Percentiles rank a stretch among this genome's conserved stretches.
These are phyloP conservation scores for Backusella australiensis DNA, from an alignment of 192 early-diverging fungal genomes.

Conservation along the genomic window DNA sequence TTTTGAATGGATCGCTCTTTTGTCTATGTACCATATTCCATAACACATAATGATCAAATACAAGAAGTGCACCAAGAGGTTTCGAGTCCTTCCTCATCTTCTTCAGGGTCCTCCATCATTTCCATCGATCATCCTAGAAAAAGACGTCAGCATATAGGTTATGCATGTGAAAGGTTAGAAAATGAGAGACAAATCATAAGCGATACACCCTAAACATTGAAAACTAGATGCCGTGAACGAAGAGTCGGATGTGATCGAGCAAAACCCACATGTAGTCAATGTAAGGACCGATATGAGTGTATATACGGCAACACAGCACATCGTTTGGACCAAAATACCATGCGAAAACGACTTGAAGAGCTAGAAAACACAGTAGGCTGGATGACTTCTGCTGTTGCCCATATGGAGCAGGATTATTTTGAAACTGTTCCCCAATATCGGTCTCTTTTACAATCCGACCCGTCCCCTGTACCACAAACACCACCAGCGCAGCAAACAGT, in stretches of 20 bases:
- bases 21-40: slow-evolving; percentile 9
- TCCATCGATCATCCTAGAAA: not conserved
- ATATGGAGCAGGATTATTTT: not conserved
- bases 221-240: slow-evolving; percentile 17
- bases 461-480: not conserved
- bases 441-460: not conserved
- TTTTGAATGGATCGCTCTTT: not conserved
- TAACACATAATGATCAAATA: not conserved
- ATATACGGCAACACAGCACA: not conserved
- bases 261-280: slow-evolving; percentile 11
- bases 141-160: slow-evolving; percentile 14
- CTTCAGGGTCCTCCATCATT: not conserved
- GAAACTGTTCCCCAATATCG: not conserved
- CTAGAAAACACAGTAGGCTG: not conserved
- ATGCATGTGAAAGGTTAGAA: slow-evolving; percentile 19
- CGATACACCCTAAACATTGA: no score
- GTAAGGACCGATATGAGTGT: slow-evolving; percentile 12
- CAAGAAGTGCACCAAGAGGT: not conserved
- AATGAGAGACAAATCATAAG: not conserved
- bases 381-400: not conserved
- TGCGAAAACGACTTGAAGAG: not conserved
- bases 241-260: slow-evolving; percentile 18
- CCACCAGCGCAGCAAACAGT: not conserved
- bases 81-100: not conserved
- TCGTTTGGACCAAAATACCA: not conserved